Conservation (phyloP, 2,329 filamentous ascomycete genomes). For the Neofusicoccum laricinum region DNA sequence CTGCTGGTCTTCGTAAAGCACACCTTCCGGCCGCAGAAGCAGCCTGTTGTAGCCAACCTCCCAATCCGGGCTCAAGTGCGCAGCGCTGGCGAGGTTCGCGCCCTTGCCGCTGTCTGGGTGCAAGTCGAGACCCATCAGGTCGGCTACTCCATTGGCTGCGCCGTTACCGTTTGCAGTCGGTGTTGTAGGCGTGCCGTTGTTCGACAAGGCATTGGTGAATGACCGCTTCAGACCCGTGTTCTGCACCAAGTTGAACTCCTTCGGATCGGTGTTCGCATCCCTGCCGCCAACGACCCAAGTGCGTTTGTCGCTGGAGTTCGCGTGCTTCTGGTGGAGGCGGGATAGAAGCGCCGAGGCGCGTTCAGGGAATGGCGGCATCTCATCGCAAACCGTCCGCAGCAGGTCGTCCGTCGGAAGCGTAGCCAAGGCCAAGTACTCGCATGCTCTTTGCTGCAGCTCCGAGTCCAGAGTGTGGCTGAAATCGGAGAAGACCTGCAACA, state of each 20-base stretch:
- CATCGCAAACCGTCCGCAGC: conserved; percentile 88
- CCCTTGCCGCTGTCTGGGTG: conserved; percentile 57
- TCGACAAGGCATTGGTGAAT: conserved; percentile 61
- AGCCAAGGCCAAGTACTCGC: conserved; percentile 86
- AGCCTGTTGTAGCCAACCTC: conserved; percentile 83
- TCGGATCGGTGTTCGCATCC: conserved; percentile 79
- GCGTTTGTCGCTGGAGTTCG: conserved; percentile 86
- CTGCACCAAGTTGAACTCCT: conserved; percentile 77
- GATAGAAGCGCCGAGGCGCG: conserved; percentile 88
- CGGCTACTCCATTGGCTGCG: conserved; percentile 50
- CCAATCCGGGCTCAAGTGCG: conserved; percentile 93
- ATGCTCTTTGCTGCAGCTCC: conserved; percentile 92
- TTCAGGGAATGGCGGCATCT: conserved; percentile 98
- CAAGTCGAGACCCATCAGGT: conserved; percentile 84
- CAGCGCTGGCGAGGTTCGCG: conserved; percentile 82
- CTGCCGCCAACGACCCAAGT: conserved; percentile 98
- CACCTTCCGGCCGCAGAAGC: conserved; percentile 74
- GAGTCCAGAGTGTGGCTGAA: conserved; percentile 95
- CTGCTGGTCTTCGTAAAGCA: conserved; percentile 93
- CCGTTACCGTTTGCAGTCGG: conserved; percentile 44
- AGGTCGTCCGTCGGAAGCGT: conserved; percentile 86
- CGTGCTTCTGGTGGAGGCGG: conserved; percentile 89
- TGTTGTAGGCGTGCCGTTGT: conserved; percentile 30
- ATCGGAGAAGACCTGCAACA: conserved; percentile 82
- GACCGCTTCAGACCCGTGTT: conserved; percentile 80